phyloP scores from a whole-genome alignment of 1,139 yeast species.

The Nadsonia starkeyi-henricii region DNA sequence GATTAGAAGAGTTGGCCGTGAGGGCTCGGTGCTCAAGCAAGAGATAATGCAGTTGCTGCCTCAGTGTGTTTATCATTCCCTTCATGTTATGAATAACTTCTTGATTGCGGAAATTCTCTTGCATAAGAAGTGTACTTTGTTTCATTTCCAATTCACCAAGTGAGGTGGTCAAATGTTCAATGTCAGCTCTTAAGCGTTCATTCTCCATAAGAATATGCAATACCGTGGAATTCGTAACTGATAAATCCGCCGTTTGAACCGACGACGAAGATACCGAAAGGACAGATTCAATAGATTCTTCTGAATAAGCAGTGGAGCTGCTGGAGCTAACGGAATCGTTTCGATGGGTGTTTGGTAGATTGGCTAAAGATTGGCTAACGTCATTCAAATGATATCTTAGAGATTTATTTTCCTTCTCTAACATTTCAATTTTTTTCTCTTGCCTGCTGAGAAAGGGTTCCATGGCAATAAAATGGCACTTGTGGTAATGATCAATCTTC shows the following conservation, averaged over 20 bases:
- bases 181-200: conserved; percentile 23
- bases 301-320: conserved; percentile 1
- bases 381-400: conserved; percentile 21
- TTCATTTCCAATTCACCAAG: conserved; percentile 23
- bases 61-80: conserved; percentile 21
- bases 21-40: conserved; percentile 15
- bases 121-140: conserved; percentile 22
- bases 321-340: background rate
- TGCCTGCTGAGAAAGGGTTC: conserved; percentile 23
- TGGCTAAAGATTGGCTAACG: conserved; percentile 10
- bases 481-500: conserved; percentile 20
- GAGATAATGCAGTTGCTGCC: conserved; percentile 25
- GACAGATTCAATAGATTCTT: background rate
- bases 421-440: conserved; percentile 18
- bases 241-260: background rate
- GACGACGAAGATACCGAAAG: too few relatives aligned
- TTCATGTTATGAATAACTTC: conserved; percentile 23
- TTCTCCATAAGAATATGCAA: conserved; percentile 15
- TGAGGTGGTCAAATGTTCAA: conserved; percentile 20
- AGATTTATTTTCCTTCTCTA: conserved; percentile 27
- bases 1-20: background rate
- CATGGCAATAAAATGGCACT: conserved; percentile 26
- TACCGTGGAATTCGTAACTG: conserved; percentile 2
- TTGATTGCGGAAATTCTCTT: conserved; percentile 22
- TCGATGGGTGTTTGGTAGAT: conserved; percentile 4